Conservation (phyloP, 495 filamentous ascomycete species). For the Tuber indicum region DNA sequence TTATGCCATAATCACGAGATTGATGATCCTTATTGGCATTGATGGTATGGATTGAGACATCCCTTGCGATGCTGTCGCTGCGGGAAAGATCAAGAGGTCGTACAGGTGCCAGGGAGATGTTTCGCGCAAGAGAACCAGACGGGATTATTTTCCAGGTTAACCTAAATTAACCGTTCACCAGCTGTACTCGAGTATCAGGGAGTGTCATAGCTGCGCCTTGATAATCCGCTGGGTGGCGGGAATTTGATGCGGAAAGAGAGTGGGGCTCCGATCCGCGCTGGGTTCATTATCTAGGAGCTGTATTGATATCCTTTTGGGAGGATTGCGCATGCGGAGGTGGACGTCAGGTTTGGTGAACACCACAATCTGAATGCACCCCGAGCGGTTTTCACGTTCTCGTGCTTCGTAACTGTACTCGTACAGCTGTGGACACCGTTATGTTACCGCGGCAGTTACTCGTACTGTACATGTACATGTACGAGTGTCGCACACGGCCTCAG, state of each 20-base stretch:
- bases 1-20: not conserved
- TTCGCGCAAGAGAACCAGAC: not conserved
- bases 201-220: not conserved
- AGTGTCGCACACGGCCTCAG: too few species aligned
- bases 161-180: not conserved
- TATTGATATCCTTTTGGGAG: not conserved
- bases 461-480: too few species aligned
- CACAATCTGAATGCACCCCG: not conserved
- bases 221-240: not conserved
- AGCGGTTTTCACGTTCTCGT: not conserved
- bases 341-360: not conserved
- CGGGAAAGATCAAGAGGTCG: not conserved
- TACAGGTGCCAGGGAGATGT: not conserved
- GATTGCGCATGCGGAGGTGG: not conserved
- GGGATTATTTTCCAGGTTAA: not conserved
- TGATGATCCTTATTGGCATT: not conserved
- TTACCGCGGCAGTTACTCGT: too few species aligned
- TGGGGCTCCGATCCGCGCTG: not conserved
- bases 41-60: not conserved
- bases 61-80: not conserved
- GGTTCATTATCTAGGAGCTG: not conserved
- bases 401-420: too few species aligned
- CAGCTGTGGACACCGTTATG: not conserved
- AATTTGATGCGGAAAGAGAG: not conserved
- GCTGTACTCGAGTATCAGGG: not conserved